Conservation (phyloP, 805 yeast species). For the Nakazawaea wyomingensis region DNA sequence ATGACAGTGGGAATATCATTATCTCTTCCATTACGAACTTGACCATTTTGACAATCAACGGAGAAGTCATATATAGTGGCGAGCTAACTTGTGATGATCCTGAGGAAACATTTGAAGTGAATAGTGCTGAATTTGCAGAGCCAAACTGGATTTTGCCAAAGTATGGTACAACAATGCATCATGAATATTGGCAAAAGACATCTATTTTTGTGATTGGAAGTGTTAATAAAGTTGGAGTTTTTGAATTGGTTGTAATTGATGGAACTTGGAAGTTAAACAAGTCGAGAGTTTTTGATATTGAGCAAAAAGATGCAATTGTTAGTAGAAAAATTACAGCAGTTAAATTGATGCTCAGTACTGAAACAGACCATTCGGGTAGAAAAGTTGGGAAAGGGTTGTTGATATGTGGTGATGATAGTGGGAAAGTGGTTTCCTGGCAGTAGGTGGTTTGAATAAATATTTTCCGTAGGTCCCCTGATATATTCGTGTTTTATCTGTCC, state of each 20-base stretch:
- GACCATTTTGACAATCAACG: conserved; percentile 48
- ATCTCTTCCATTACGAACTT: conserved; percentile 26
- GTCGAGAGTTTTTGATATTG: conserved; percentile 19
- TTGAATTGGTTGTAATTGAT: conserved; percentile 23
- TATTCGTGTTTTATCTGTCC: too few species aligned
- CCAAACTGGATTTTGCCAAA: conserved; percentile 13
- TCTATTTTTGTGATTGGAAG: conserved; percentile 33
- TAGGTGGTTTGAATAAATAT: too few species aligned
- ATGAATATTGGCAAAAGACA: conserved; percentile 33
- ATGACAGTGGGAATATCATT: conserved; percentile 51
- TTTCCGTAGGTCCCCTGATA: too few species aligned
- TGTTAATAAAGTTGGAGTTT: conserved; percentile 26
- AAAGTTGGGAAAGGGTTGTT: conserved; percentile 30
- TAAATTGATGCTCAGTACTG: conserved; percentile 28
- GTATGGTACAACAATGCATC: conserved; percentile 15
- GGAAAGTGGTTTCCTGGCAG: conserved; percentile 46
- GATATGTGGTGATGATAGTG: conserved; percentile 49
- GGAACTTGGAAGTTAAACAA: conserved; percentile 21
- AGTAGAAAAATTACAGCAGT: conserved; percentile 24
- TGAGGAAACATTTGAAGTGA: conserved; percentile 14
- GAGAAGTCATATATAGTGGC: conserved; percentile 19
- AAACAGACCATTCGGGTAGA: conserved; percentile 28
- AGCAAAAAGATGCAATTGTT: conserved; percentile 17
- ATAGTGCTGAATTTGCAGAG: conserved; percentile 19
- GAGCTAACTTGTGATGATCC: conserved; percentile 21